These are phyloP conservation scores for Fragilaria crotonensis DNA, from an alignment of 108 stramenopile genomes.

Conservation along the genomic window DNA sequence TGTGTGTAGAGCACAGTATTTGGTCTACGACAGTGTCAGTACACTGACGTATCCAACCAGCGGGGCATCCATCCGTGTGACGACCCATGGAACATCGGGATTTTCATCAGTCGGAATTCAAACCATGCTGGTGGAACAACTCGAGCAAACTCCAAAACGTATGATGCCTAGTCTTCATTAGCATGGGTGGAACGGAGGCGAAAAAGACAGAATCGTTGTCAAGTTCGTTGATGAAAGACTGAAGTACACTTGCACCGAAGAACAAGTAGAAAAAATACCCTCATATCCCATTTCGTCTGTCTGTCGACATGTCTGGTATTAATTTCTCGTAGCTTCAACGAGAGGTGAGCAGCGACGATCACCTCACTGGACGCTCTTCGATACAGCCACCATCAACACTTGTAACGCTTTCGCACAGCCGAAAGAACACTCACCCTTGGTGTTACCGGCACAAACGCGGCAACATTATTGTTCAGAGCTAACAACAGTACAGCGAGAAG, in stretches of 20 bases:
- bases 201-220: neutral
- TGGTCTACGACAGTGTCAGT: too few relatives aligned
- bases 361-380: too few relatives aligned
- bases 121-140: too few relatives aligned
- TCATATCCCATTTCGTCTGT: neutral
- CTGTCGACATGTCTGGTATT: neutral
- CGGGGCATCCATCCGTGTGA: too few relatives aligned
- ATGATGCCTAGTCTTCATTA: too few relatives aligned
- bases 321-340: neutral
- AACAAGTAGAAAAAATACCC: neutral
- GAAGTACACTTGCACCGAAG: neutral
- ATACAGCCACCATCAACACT: too few relatives aligned
- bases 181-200: too few relatives aligned
- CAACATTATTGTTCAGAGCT: constrained; percentile 10
- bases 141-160: too few relatives aligned
- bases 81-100: too few relatives aligned
- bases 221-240: neutral
- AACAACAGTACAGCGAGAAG: constrained; percentile 6
- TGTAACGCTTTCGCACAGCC: neutral
- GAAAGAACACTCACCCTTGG: neutral
- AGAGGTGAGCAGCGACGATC: neutral
- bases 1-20: neutral
- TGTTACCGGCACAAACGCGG: neutral
- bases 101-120: too few relatives aligned
- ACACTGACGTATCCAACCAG: too few relatives aligned